phyloP scores from a whole-genome alignment of 2,329 filamentous ascomycete species.

The Penicillium sp. region DNA sequence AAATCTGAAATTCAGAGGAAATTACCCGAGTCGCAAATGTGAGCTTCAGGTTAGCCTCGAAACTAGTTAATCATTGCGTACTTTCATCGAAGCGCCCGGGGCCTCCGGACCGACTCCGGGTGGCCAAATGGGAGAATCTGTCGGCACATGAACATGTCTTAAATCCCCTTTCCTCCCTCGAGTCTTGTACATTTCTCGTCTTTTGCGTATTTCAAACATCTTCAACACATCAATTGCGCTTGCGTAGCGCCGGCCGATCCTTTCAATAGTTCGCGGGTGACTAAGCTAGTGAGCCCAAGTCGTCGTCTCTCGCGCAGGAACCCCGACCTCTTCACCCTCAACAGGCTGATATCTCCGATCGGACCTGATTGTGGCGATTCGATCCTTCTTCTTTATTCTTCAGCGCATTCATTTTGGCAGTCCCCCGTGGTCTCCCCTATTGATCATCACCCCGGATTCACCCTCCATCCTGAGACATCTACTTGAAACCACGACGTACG shows the following conservation, averaged over 20 bases:
- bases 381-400: constrained; percentile 10
- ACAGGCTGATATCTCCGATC: constrained; percentile 11
- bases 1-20: not conserved
- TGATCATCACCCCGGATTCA: not conserved
- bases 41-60: constrained; percentile 6
- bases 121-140: constrained; percentile 6
- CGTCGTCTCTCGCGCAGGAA: not conserved
- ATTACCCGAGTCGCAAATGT: not conserved
- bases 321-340: not conserved
- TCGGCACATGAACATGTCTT: not conserved
- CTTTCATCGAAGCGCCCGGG: constrained; percentile 1
- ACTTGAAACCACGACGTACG: constrained; percentile 22
- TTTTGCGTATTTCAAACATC: not conserved
- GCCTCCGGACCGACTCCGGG: constrained; percentile 7
- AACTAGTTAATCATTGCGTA: not conserved
- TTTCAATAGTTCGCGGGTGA: constrained; percentile 7
- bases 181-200: not conserved
- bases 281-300: constrained; percentile 4
- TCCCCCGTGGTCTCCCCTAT: constrained; percentile 1
- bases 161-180: not conserved
- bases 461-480: constrained; percentile 5
- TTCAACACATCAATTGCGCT: not conserved
- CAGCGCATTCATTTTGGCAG: constrained; percentile 19
- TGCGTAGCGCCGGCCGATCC: constrained; percentile 8
- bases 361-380: constrained; percentile 9